Evolutionary conservation across 192 early-diverging fungal species (phyloP), one percentile per base, ranked within the genome.

Genomic region (Diversispora eburnea): DNA sequence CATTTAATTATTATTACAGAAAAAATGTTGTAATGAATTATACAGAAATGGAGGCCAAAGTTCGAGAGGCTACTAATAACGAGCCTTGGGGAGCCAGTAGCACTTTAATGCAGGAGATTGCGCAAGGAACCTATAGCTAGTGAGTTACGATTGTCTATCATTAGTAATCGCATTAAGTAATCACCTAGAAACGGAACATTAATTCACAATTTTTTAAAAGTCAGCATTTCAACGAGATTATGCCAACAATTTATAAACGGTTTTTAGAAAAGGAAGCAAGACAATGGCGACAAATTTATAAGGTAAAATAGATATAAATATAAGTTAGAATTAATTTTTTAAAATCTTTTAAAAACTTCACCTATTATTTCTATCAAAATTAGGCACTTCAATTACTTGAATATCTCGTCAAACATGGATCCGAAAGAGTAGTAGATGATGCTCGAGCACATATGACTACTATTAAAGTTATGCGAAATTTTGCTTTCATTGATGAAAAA

Each of bases 211-310:
- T 13, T 74, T 56, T 33, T 55, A 61, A 65, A 78, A 95, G 93
- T 71, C 89, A 92, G 84, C 83, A 92, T 74, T 96, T 97, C 77
- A 92, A 93, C 72, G 97, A 99, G 77, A 94, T 98, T 72, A 96
- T 99, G 94, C 86, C 94, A 1, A 92, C 91, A 42, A 90, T 98
- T 59, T 98, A 94, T 78, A 86, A 91, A 70, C 87, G 90, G 20
- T 88, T 97, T 75, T 87, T 91, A 58, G 95, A 99, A 75, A 91
- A 90, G 55, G 87, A 91, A 67, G 87, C 91, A 0, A 78, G 85
- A 19, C 90, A 92, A 75, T 99, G 97, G 97, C 83, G 95, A 70
- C 92, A 94, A 75, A 91, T 92, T n/a, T 99, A 99, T 86, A 99
- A 99, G 86, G 91, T 91, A 71, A 77, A 42, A n/a, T 42, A 8